These are phyloP conservation scores for Logfia minima DNA, from an alignment of 129 eudicot genomes.

Conservation along the genomic window DNA sequence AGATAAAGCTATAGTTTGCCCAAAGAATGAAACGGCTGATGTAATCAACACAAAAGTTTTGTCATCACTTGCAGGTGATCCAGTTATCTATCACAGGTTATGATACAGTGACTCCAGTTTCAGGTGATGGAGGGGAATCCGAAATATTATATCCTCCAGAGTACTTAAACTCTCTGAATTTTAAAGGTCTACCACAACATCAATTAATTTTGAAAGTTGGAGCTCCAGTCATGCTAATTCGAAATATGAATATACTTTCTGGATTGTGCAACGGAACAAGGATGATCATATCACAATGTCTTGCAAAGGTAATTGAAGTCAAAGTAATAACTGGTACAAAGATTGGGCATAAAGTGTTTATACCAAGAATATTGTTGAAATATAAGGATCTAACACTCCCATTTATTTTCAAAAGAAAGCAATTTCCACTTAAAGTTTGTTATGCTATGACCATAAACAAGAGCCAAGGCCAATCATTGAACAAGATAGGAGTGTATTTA, in stretches of 20 bases:
- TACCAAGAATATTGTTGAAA: no score
- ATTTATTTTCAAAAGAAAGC: no score
- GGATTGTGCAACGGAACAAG: neutral
- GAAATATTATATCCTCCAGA: neutral
- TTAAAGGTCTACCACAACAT: neutral
- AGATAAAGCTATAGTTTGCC: no score
- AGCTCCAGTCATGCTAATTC: neutral
- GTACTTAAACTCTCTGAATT: neutral
- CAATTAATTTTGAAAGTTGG: neutral
- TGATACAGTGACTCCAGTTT: neutral
- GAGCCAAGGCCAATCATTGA: no score
- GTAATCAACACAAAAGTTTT: neutral
- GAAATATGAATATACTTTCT: neutral
- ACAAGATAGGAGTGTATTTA: no score
- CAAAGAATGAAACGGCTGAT: no score
- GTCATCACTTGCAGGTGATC: neutral
- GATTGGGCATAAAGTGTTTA: neutral
- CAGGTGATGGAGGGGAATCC: neutral
- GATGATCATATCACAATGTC: neutral
- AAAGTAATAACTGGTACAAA: neutral
- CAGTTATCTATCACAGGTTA: neutral
- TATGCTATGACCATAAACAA: no score
- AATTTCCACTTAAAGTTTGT: no score
- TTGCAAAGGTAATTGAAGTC: neutral
- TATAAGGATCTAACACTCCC: no score